Evolutionary conservation across 2,329 filamentous ascomycete species (phyloP).

Genomic region (Atkinsonella texensis): DNA sequence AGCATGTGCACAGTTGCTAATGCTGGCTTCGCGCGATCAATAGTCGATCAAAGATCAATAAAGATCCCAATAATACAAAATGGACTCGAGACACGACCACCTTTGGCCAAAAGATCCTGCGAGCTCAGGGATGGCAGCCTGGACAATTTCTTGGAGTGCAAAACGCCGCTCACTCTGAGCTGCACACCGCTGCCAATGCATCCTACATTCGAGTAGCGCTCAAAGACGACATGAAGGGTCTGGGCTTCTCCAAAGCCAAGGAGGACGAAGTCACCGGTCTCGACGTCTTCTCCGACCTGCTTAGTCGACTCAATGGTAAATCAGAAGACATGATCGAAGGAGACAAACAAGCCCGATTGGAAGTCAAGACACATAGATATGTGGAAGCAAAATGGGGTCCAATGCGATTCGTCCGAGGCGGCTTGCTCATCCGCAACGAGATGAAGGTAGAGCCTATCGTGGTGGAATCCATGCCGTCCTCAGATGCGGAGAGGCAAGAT

Average conservation of each 20-base stretch:
- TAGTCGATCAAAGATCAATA: conserved; percentile 55
- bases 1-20: neutral
- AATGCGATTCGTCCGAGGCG: conserved; percentile 82
- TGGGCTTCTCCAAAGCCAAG: conserved; percentile 69
- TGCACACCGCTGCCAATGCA: conserved; percentile 68
- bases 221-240: conserved; percentile 83
- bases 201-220: conserved; percentile 75
- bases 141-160: conserved; percentile 72
- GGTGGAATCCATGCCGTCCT: conserved; percentile 6
- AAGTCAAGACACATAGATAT: conserved; percentile 61
- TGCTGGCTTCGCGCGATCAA: neutral
- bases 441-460: conserved; percentile 27
- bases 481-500: conserved; percentile 8
- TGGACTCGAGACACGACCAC: conserved; percentile 74
- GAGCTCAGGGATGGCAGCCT: conserved; percentile 80
- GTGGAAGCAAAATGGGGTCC: conserved; percentile 64
- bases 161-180: conserved; percentile 60
- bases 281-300: conserved; percentile 71
- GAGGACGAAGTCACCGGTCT: conserved; percentile 74
- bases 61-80: conserved; percentile 91
- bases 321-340: conserved; percentile 59
- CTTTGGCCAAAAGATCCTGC: conserved; percentile 84
- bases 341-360: conserved; percentile 55
- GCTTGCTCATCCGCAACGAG: conserved; percentile 50
- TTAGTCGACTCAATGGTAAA: conserved; percentile 85